Evolutionary conservation across 2,329 filamentous ascomycete genomes (phyloP), one percentile per base, ranked within the genome.

Genomic region (Didymella pomorum): DNA sequence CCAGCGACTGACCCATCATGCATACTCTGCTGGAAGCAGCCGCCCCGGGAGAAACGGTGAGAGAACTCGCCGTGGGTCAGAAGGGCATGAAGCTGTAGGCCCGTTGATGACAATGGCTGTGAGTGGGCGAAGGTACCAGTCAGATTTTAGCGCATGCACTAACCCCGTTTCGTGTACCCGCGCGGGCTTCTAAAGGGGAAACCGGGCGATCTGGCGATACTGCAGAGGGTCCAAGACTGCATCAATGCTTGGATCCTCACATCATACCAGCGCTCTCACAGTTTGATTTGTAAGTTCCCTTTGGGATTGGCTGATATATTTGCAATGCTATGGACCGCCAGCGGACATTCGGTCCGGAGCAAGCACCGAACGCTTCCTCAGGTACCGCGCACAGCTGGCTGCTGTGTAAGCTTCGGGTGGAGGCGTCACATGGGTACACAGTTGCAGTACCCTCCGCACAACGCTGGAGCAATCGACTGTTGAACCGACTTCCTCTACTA

Each of bases 111-210:
- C n/a, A 5, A 25, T 39, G n/a, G 9, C 18, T 39, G n/a, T n/a
- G 37, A 39, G 14, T 37, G 43, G 21, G 18, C 16, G n/a, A 18
- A 12, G 4, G n/a, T 5, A 8, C 3, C 18, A 8, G 37, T 58
- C 20, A 35, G 44, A 31, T 43, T 52, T 43, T 44, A 58, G 48
- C 5, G 10, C 8, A 9, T 8, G 28, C 55, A 29, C 48, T 52
- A 52, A 18, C n/a, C 43, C 29, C 21, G 11, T 39, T 44, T 25
- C 7, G 44, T 16, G 31, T 23, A 58, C 49, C 49, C 55, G 55
- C 55, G 55, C 49, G 55, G 49, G n/a, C 18, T 44, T 29, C 29
- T 26, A 10, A 58, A 52, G 20, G 2, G 18, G 39, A 2, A 42
- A 42, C 9, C 11, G 11, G 21, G 18, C 18, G 1, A 42, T 25